These are phyloP conservation scores for Cyberlindnera veronae DNA, from an alignment of 805 yeast genomes.

Conservation along the genomic window DNA sequence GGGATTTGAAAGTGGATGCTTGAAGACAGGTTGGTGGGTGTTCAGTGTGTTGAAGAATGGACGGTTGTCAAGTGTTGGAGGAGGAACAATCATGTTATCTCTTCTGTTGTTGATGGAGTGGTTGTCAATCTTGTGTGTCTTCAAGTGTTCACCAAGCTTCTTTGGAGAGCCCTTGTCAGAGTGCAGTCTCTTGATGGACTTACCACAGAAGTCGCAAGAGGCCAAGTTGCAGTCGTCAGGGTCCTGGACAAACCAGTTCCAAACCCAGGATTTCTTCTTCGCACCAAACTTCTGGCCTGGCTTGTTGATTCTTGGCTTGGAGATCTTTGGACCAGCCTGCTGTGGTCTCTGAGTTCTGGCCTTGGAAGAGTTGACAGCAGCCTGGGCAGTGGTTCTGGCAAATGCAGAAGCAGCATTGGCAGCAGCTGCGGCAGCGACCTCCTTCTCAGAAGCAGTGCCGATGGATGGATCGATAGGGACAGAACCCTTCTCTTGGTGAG, in stretches of 20 bases:
- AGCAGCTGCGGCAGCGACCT: conserved; percentile 10
- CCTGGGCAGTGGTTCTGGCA: conserved; percentile 21
- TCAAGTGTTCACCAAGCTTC: conserved; percentile 53
- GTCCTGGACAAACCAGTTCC: conserved; percentile 60
- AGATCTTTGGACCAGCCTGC: conserved; percentile 7
- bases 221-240: conserved; percentile 44
- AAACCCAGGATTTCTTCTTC: conserved; percentile 59
- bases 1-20: conserved; percentile 9
- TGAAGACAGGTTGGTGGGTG: conserved; percentile 13
- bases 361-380: conserved; percentile 22
- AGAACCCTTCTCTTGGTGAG: conserved; percentile 5
- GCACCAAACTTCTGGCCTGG: conserved; percentile 60
- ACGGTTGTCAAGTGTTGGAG: conserved; percentile 11
- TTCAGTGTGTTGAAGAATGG: conserved; percentile 31
- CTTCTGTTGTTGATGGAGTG: conserved; percentile 40
- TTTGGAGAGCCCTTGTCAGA: conserved; percentile 59
- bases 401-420: conserved; percentile 17
- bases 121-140: conserved; percentile 47
- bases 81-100: conserved; percentile 15
- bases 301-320: conserved; percentile 35
- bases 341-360: conserved; percentile 2
- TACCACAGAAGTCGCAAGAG: conserved; percentile 52
- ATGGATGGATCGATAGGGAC: conserved; percentile 28
- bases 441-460: conserved; percentile 16
- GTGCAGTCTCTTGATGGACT: conserved; percentile 42